A percentile compares a stretch with the other conserved stretches of the same genome.
These are phyloP conservation scores for Erythrobasidium hasegawianum DNA, from an alignment of 1,284 basidiomycete species.

Conservation along the genomic window DNA sequence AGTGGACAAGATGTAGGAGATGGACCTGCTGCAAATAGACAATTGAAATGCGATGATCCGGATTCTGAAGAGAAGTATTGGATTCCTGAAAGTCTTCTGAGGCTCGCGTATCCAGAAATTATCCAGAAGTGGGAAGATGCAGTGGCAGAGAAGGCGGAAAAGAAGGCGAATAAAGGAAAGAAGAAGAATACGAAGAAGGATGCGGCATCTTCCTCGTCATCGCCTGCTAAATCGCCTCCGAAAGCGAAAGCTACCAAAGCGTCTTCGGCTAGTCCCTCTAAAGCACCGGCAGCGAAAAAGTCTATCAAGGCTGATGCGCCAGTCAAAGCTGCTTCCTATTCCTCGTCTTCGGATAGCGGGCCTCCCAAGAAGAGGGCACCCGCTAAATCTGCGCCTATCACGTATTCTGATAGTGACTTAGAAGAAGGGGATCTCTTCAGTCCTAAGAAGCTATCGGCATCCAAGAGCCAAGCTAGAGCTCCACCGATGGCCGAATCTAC, in stretches of 20 bases:
- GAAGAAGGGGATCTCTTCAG: neutral
- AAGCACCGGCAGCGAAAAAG: neutral
- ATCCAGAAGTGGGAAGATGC: conserved; percentile 13
- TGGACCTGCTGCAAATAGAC: conserved; percentile 2
- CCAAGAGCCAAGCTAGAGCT: neutral
- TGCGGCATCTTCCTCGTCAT: neutral
- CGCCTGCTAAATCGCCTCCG: neutral
- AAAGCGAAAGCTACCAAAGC: conserved; percentile 1
- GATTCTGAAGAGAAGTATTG: conserved; percentile 13
- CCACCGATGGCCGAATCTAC: no score
- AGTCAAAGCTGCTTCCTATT: neutral
- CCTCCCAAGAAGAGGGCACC: no score
- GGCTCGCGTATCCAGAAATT: conserved; percentile 7
- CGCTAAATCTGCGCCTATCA: no score
- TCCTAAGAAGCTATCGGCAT: neutral
- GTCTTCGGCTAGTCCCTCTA: neutral
- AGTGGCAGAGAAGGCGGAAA: conserved; percentile 11
- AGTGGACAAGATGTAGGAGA: conserved; percentile 8
- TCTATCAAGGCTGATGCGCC: neutral
- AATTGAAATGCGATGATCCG: conserved; percentile 18
- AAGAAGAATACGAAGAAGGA: conserved; percentile 1
- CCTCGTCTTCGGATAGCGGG: no score
- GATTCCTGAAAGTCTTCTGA: conserved; percentile 29
- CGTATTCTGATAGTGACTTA: no score
- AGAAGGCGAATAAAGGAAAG: conserved; percentile 23